These are phyloP conservation scores for Aspergillus udagawae DNA, from an alignment of 2,329 filamentous ascomycete species.

Conservation along the genomic window DNA sequence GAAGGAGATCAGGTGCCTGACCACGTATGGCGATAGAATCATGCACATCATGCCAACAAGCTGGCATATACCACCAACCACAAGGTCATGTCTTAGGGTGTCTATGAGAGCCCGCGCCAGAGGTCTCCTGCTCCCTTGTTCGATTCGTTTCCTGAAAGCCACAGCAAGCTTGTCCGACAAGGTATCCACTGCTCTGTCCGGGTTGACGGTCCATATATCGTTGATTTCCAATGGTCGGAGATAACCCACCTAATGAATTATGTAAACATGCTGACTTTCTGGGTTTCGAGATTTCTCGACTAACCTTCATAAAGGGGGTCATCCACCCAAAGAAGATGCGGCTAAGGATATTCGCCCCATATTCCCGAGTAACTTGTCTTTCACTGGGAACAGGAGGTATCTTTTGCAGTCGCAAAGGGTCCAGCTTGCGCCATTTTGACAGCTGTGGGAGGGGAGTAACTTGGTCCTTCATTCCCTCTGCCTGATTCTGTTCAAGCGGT, in stretches of 20 bases:
- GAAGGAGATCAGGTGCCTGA: slow-evolving; percentile 83
- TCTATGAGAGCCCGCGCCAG: slow-evolving; percentile 80
- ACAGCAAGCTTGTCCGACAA: slow-evolving; percentile 63
- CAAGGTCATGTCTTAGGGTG: slow-evolving; percentile 79
- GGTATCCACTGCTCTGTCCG: slow-evolving; percentile 66
- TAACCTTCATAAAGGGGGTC: slow-evolving; percentile 74
- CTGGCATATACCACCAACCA: slow-evolving; percentile 75
- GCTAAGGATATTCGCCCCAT: slow-evolving; percentile 71
- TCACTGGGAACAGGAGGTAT: slow-evolving; percentile 55
- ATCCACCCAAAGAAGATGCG: slow-evolving; percentile 85
- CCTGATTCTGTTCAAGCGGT: neutral
- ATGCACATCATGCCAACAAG: slow-evolving; percentile 68
- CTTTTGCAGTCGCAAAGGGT: slow-evolving; percentile 44
- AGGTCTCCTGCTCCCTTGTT: slow-evolving; percentile 66
- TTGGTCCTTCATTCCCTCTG: neutral
- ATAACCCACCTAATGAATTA: slow-evolving; percentile 65
- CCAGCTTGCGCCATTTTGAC: slow-evolving; percentile 36
- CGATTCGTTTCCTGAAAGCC: slow-evolving; percentile 66
- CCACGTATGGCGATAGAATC: slow-evolving; percentile 77
- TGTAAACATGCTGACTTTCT: slow-evolving; percentile 10
- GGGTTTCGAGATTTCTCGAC: slow-evolving; percentile 23
- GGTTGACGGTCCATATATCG: slow-evolving; percentile 88
- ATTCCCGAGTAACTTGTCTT: slow-evolving; percentile 60
- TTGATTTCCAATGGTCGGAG: slow-evolving; percentile 74
- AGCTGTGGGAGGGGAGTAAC: neutral